phyloP scores from a whole-genome alignment of 2,329 filamentous ascomycete species.

The Curvularia spicifera region DNA sequence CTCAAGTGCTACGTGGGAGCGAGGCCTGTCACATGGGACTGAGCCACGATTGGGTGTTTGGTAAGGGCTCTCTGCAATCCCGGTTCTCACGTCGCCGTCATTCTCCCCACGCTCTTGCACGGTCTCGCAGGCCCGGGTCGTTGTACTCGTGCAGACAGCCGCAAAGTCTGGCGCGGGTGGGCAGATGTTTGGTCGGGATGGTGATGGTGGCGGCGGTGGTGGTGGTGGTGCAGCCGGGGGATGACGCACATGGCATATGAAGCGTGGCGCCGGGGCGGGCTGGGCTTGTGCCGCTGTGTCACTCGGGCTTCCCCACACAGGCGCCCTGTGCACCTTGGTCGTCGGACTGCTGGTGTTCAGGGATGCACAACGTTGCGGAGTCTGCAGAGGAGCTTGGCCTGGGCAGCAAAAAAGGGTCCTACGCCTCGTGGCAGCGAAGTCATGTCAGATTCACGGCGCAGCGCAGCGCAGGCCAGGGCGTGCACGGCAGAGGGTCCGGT shows the following conservation, averaged over 20 bases:
- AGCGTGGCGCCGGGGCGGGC: conserved; percentile 10
- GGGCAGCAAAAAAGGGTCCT: neutral
- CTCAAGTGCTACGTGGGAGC: neutral
- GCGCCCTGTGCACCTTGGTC: conserved; percentile 14
- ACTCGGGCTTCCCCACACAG: conserved; percentile 14
- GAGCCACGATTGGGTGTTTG: conserved; percentile 4
- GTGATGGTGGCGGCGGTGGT: neutral
- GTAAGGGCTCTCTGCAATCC: neutral
- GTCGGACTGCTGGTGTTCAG: conserved; percentile 15
- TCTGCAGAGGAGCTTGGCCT: neutral
- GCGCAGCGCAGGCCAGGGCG: neutral
- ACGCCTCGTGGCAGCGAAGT: neutral
- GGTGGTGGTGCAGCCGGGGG: conserved; percentile 5
- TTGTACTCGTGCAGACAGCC: neutral
- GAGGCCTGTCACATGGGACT: conserved; percentile 20
- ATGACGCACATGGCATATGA: conserved; percentile 20
- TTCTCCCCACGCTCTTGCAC: neutral
- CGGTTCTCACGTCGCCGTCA: neutral
- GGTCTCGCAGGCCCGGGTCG: neutral
- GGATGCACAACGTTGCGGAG: conserved; percentile 8
- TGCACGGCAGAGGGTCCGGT: neutral
- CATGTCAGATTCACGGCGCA: neutral
- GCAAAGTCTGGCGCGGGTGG: neutral
- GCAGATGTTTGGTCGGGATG: conserved; percentile 2
- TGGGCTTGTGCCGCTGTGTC: conserved; percentile 8